Evolutionary conservation across 768 basidiomycete species (phyloP), one percentile per base, ranked within the genome.

Genomic region (Strobilomyces dryophilus): DNA sequence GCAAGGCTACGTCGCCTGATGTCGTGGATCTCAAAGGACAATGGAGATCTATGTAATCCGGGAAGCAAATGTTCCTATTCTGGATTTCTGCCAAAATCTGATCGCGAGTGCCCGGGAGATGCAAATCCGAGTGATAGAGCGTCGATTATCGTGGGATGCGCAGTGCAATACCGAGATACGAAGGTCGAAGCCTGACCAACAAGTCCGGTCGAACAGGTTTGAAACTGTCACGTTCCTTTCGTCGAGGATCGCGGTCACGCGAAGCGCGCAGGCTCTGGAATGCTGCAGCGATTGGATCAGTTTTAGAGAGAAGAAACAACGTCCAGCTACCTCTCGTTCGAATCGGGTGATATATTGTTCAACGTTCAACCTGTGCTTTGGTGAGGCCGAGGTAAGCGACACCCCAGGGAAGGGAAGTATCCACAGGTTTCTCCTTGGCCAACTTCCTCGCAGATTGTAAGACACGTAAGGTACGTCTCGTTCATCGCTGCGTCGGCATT

Each of bases 181-280:
- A 59, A 68, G 15, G 58, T 57, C 7, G 73, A 67, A 85, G 83
- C 21, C 62, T 61, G 8, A 67, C 61, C 29, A 86, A 66, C 44
- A 74, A 48, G 54, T 80, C 76, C 3, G 84, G 83, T 45, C 70
- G 75, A 21, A 83, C 85, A n/a, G n/a, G n/a, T n/a, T n/a, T 3
- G 84, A 85, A 45, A 85, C 67, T 14, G 83, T 83, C 49, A 82
- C 68, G 50, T 73, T 77, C 11, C 57, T 66, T 48, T 74, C 70
- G 53, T 77, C 76, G 45, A 79, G 69, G 52, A 81, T 68, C 9
- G 81, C 78, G 1, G 82, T 83, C 41, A 84, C 66, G 60, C 66
- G 73, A 61, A 85, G 65, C 14, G 61, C 49, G 1, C 62, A 61
- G 43, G 54, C 44, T 37, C 50, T 61, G 54, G 51, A 49, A 47